These are phyloP conservation scores for Serendipita vermifera DNA, from an alignment of 768 basidiomycete genomes.

Conservation along the genomic window DNA sequence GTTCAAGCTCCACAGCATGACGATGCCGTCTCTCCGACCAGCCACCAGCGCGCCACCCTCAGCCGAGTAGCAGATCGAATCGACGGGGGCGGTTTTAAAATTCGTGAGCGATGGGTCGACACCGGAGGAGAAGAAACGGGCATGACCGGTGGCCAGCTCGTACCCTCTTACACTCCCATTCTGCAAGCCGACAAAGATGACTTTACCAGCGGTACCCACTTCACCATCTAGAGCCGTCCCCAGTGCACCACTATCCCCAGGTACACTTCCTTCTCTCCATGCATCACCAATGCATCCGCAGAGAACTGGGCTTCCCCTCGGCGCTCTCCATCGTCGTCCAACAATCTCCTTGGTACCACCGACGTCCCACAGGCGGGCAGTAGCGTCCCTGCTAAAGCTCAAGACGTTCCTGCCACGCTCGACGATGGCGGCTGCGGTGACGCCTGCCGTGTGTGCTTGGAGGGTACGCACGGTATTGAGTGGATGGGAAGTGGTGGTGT, in stretches of 20 bases:
- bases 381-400: slow-evolving; percentile 54
- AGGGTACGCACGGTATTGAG: slow-evolving; percentile 46
- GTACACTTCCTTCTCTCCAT: slow-evolving; percentile 20
- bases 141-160: slow-evolving; percentile 34
- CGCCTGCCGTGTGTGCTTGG: slow-evolving; percentile 48
- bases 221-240: slow-evolving; percentile 21
- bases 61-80: slow-evolving; percentile 35
- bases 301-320: slow-evolving; percentile 30
- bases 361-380: slow-evolving; percentile 62
- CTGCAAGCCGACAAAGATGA: slow-evolving; percentile 42
- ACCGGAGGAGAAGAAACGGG: slow-evolving; percentile 21
- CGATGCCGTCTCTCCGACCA: slow-evolving; percentile 42
- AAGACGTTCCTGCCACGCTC: slow-evolving; percentile 53
- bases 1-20: slow-evolving; percentile 45
- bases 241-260: slow-evolving; percentile 16
- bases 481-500: slow-evolving; percentile 22
- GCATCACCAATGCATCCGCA: slow-evolving; percentile 34
- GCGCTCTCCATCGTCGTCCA: slow-evolving; percentile 24
- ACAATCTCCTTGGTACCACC: slow-evolving; percentile 37
- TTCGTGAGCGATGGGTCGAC: slow-evolving; percentile 14
- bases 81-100: slow-evolving; percentile 25
- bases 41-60: slow-evolving; percentile 38
- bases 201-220: slow-evolving; percentile 36
- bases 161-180: slow-evolving; percentile 43
- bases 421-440: slow-evolving; percentile 53